A percentile compares a stretch with the other conserved stretches of the same genome.
Conservation (phyloP, 129 eudicot genomes). For the sunflower (Helianthus annuus) region DNA sequence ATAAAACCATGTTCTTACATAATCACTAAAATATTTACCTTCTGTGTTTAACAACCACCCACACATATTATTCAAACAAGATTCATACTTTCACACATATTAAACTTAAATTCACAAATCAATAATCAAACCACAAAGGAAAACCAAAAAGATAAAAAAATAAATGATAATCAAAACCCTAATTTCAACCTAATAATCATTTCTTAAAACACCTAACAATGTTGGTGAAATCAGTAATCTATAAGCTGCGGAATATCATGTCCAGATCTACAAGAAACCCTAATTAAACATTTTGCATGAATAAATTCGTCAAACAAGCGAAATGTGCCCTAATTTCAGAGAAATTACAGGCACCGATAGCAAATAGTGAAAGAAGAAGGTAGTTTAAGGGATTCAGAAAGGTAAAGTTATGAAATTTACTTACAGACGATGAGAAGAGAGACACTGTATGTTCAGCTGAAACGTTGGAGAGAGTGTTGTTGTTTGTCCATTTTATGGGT, state of each 20-base stretch:
- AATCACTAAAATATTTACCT: not conserved
- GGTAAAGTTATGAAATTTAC: conserved; percentile 10
- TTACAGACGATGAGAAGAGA: conserved; percentile 22
- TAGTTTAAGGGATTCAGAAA: not conserved
- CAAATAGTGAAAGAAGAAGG: not conserved
- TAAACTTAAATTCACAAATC: not conserved
- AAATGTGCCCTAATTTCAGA: conserved; percentile 30
- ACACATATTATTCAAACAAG: not conserved
- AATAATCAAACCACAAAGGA: not conserved
- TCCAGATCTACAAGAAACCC: not conserved
- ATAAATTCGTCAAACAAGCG: conserved; percentile 4
- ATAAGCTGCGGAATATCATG: not conserved
- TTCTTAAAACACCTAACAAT: not conserved
- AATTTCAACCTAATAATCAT: not conserved
- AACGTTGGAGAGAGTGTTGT: not conserved
- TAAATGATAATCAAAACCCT: not conserved
- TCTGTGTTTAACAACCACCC: not conserved
- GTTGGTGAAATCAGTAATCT: conserved; percentile 5
- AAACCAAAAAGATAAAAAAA: too few relatives aligned
- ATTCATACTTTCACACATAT: not conserved
- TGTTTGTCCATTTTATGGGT: conserved; percentile 4
- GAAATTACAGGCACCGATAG: not conserved
- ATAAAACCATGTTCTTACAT: not conserved
- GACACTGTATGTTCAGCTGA: conserved; percentile 1
- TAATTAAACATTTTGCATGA: conserved; percentile 13